Conservation (phyloP, 345 rosid species). For the Lumnitzera littorea region DNA sequence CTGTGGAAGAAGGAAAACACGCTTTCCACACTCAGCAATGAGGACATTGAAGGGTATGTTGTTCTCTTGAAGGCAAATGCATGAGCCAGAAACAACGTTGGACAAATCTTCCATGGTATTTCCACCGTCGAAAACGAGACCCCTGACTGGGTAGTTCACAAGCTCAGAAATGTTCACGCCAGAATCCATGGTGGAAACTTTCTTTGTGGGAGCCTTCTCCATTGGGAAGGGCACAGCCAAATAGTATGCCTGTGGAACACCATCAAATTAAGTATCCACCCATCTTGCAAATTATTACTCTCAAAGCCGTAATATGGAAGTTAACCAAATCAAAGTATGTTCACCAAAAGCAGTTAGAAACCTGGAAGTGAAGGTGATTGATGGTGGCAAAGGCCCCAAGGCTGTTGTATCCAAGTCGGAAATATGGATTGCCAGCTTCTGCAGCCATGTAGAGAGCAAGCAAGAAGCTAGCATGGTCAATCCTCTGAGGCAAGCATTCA, state of each 20-base stretch:
- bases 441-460: constrained; percentile 77
- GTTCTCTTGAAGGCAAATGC: constrained; percentile 81
- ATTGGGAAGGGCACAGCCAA: constrained; percentile 72
- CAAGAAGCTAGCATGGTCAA: constrained; percentile 69
- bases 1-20: constrained; percentile 82
- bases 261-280: neutral
- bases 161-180: constrained; percentile 67
- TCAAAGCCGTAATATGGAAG: too few species aligned
- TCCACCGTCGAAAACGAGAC: constrained; percentile 81
- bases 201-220: constrained; percentile 70
- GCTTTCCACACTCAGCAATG: constrained; percentile 78
- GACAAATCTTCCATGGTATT: constrained; percentile 51
- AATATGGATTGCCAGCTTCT: constrained; percentile 78
- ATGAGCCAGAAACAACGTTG: constrained; percentile 53
- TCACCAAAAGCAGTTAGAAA: constrained; percentile 5
- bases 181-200: constrained; percentile 28
- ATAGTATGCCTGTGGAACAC: constrained; percentile 59
- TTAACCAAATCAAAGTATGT: neutral
- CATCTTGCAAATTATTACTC: neutral
- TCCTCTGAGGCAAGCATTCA: constrained; percentile 91
- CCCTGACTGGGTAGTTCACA: constrained; percentile 71
- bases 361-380: constrained; percentile 99
- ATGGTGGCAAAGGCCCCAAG: constrained; percentile 97
- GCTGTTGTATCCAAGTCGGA: constrained; percentile 92
- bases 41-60: constrained; percentile 84